Evolutionary conservation across 371 early-diverging fungal species (phyloP), one percentile per base, ranked within the genome.

Genomic region (Mucor mucedo): DNA sequence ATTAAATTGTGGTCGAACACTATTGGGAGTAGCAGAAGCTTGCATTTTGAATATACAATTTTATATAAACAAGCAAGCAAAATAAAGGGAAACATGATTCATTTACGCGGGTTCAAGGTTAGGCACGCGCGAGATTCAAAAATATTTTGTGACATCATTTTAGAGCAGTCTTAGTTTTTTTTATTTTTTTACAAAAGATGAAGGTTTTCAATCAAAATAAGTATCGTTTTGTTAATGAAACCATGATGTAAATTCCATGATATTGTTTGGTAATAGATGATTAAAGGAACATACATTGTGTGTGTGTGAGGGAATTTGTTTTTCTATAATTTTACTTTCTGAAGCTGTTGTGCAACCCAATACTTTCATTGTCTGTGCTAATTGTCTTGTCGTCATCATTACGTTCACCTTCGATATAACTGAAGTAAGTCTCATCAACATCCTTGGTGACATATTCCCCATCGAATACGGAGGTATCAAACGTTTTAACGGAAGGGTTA

Each of bases 401-500:
- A 32, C 90, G 80, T 50, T 71, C 58, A 49, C 68, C 69, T 76
- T 94, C 95, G n/a, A 95, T 79, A 65, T 84, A 79, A 29, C 71
- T 65, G 68, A 98, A 74, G 67, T 98, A 98, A 21, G 83, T 85
- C 40, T 84, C 78, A 38, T 89, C 86, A 29, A 98, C 88, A 57
- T 89, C 91, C 29, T 91, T 94, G 7, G 97, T 95, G 40, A 98
- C 84, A 70, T 98, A 98, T 55, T 84, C 70, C 30, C 95, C 93
- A 66, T 92, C 95, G 76, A 98, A 98, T 10, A 98, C 98, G 2
- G 96, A 94, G 1, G 94, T 89, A 71, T 98, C 98, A 85, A 98
- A 98, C 6, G 76, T 65, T 27, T 71, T 71, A 56, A 98, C 92
- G 4, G 52, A 63, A 4, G 90, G 88, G 71, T 95, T 96, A 78